These are phyloP conservation scores for Thielaviopsis ethacetica DNA, from an alignment of 2,329 filamentous ascomycete genomes.

Conservation along the genomic window DNA sequence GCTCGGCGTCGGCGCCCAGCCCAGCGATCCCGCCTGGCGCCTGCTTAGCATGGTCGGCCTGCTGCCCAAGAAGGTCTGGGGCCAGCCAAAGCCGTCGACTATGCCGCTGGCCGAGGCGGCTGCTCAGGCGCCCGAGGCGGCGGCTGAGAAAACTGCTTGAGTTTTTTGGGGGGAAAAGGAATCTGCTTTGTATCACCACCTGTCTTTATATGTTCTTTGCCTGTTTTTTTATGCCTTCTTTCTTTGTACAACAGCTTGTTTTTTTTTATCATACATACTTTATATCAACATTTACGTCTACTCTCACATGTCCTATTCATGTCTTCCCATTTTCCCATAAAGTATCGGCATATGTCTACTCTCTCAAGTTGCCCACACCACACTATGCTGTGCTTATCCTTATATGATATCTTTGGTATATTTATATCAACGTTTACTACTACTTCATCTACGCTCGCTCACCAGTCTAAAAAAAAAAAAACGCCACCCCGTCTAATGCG, in stretches of 20 bases:
- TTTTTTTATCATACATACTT: background rate
- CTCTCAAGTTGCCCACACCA: too few relatives aligned
- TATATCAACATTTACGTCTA: background rate
- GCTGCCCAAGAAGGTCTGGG: constrained; percentile 10
- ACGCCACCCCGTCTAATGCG: background rate
- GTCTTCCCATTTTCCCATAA: too few relatives aligned
- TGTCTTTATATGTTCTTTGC: background rate
- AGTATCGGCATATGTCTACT: too few relatives aligned
- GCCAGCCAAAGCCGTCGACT: constrained; percentile 7
- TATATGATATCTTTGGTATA: too few relatives aligned
- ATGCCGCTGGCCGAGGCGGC: background rate
- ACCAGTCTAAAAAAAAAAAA: too few relatives aligned
- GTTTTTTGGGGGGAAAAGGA: background rate
- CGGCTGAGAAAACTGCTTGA: background rate
- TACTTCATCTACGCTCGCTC: too few relatives aligned
- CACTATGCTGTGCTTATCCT: too few relatives aligned
- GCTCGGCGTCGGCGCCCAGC: constrained; percentile 92
- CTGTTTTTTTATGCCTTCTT: background rate
- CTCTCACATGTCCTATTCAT: too few relatives aligned
- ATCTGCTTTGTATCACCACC: background rate
- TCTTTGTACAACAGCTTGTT: background rate
- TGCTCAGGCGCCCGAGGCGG: background rate
- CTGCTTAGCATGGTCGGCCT: constrained; percentile 58
- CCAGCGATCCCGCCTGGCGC: constrained; percentile 77
- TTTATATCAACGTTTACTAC: too few relatives aligned